A percentile compares a stretch with the other conserved stretches of the same genome.
Conservation (phyloP, 768 basidiomycete species). For the Hirschioporus abietinus region DNA sequence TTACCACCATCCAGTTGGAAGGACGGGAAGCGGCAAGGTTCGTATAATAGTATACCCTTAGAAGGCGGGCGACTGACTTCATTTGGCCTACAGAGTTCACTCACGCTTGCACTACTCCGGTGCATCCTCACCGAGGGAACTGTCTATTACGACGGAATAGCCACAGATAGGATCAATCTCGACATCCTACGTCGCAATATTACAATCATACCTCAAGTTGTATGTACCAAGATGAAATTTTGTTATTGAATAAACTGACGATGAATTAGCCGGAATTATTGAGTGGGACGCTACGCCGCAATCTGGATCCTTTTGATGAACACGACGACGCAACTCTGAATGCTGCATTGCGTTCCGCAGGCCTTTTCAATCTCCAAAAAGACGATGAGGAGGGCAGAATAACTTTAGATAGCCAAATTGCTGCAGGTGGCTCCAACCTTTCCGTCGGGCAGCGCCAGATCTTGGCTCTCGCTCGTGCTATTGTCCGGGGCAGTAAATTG, state of each 20-base stretch:
- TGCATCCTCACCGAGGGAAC: constrained; percentile 49
- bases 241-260: neutral
- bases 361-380: constrained; percentile 36
- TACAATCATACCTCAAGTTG: constrained; percentile 56
- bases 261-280: constrained; percentile 39
- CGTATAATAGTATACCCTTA: constrained; percentile 13
- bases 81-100: constrained; percentile 31
- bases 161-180: constrained; percentile 43
- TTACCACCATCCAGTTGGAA: constrained; percentile 36
- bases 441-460: constrained; percentile 60
- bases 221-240: constrained; percentile 20
- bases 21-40: constrained; percentile 54
- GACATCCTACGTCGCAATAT: constrained; percentile 47
- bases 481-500: constrained; percentile 51
- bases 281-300: constrained; percentile 50
- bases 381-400: constrained; percentile 32
- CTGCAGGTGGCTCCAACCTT: constrained; percentile 41
- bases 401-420: constrained; percentile 39
- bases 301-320: constrained; percentile 56
- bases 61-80: neutral
- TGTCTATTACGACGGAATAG: constrained; percentile 46
- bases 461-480: constrained; percentile 52
- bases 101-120: constrained; percentile 49
- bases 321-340: constrained; percentile 49
- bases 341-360: constrained; percentile 42